Conservation (phyloP, 345 rosid genomes). For the Eucalyptus cloeziana region DNA sequence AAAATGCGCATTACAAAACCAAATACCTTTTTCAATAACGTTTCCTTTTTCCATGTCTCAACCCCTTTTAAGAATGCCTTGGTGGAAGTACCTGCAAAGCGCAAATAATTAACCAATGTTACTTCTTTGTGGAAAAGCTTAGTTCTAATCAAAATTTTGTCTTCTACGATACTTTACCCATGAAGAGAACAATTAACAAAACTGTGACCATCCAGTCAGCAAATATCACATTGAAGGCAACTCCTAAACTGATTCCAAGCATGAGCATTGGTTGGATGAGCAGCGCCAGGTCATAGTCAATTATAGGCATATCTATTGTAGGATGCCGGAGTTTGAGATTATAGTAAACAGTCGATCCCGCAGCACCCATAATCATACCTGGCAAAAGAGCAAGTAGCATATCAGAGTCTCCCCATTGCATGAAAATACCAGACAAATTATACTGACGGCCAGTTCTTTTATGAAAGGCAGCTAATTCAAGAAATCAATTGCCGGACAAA, state of each 20-base stretch:
- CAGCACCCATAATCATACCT: constrained; percentile 59
- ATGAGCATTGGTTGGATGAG: constrained; percentile 51
- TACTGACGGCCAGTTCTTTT: background rate
- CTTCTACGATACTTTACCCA: constrained; percentile 9
- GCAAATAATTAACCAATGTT: background rate
- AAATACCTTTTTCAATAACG: constrained; percentile 43
- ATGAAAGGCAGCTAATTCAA: background rate
- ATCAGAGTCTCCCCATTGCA: background rate
- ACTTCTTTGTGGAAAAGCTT: background rate
- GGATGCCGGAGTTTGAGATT: constrained; percentile 42
- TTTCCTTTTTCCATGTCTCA: constrained; percentile 83
- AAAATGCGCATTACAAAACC: background rate
- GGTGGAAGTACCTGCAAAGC: constrained; percentile 60
- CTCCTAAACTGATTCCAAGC: constrained; percentile 51
- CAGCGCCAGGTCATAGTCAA: constrained; percentile 44
- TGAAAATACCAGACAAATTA: background rate
- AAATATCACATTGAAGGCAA: constrained; percentile 39
- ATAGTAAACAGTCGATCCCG: constrained; percentile 38
- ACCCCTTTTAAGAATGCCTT: constrained; percentile 76
- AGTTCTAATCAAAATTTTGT: background rate
- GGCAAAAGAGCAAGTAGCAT: background rate
- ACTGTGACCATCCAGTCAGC: constrained; percentile 60
- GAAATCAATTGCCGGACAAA: background rate
- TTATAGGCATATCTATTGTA: constrained; percentile 34
- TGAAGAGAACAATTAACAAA: constrained; percentile 35